These are phyloP conservation scores for Hyaloperonospora arabidopsidis DNA, from an alignment of 352 stramenopile species.

Conservation along the genomic window DNA sequence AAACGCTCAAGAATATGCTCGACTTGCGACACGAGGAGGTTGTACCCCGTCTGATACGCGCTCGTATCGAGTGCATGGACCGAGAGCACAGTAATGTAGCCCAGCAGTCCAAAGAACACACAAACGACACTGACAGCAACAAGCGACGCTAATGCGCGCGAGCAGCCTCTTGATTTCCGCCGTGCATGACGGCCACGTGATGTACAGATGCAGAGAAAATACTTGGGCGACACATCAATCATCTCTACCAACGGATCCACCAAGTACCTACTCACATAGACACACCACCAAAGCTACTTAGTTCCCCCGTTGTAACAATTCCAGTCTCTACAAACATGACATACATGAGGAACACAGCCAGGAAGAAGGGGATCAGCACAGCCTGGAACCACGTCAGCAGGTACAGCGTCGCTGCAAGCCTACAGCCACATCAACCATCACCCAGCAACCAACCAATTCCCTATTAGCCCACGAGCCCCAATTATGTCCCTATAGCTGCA, in stretches of 20 bases:
- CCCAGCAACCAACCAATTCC: too few species aligned
- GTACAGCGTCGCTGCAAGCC: conserved; percentile 68
- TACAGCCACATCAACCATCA: too few species aligned
- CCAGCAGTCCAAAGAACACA: conserved; percentile 79
- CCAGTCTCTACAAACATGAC: conserved; percentile 2
- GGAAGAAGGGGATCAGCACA: conserved; percentile 82
- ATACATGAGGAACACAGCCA: conserved; percentile 84
- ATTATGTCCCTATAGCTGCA: too few species aligned
- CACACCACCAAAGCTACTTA: neutral
- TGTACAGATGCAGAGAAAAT: conserved; percentile 84
- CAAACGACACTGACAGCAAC: conserved; percentile 80
- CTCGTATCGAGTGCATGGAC: conserved; percentile 75
- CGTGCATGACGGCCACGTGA: conserved; percentile 62
- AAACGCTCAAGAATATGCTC: conserved; percentile 65
- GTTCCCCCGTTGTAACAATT: neutral
- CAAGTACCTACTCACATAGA: conserved; percentile 43
- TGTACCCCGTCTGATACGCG: conserved; percentile 81
- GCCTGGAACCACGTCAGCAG: conserved; percentile 80
- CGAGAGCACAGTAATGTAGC: conserved; percentile 84
- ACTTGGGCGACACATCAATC: conserved; percentile 82
- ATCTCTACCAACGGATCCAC: conserved; percentile 82
- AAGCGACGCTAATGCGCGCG: conserved; percentile 71
- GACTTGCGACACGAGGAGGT: conserved; percentile 51
- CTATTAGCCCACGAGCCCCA: too few species aligned
- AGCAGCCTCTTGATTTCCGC: conserved; percentile 72